Conservation (phyloP, 805 yeast species). For the Blastobotrys robertii region DNA sequence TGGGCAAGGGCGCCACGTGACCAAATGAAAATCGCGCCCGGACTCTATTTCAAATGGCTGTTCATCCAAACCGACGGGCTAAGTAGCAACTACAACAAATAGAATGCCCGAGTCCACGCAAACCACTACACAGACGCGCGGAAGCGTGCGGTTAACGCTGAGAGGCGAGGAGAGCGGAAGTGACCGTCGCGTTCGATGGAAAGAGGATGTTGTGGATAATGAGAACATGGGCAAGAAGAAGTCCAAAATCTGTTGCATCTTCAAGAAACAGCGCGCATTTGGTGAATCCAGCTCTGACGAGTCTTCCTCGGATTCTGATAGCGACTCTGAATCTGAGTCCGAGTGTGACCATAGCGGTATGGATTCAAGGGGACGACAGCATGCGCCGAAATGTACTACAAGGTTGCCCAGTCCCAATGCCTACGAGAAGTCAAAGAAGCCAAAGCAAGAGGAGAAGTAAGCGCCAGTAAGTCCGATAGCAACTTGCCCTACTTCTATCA, state of each 20-base stretch:
- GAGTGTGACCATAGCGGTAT: constrained; percentile 15
- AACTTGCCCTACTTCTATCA: too few species aligned
- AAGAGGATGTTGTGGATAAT: constrained; percentile 79
- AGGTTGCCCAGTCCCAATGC: constrained; percentile 55
- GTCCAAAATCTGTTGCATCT: constrained; percentile 78
- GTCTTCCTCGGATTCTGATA: constrained; percentile 23
- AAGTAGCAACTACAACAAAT: too few species aligned
- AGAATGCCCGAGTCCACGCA: too few species aligned
- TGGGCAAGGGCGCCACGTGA: too few species aligned
- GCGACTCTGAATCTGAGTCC: constrained; percentile 34
- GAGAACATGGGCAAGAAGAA: constrained; percentile 84
- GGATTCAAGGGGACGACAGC: not conserved
- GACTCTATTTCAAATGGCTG: too few species aligned
- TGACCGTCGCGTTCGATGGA: constrained; percentile 65
- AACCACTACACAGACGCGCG: not conserved
- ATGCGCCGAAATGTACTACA: constrained; percentile 3
- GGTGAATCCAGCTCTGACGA: constrained; percentile 29
- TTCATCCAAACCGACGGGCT: too few species aligned
- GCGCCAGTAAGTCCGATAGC: too few species aligned
- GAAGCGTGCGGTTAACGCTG: not conserved
- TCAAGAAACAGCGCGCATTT: constrained; percentile 29
- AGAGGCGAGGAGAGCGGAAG: not conserved
- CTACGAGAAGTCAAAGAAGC: constrained; percentile 40
- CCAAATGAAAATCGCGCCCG: too few species aligned
- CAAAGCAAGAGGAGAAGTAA: too few species aligned